These are phyloP conservation scores for Phytophthora foliorum DNA, from an alignment of 352 stramenopile genomes.

Conservation along the genomic window DNA sequence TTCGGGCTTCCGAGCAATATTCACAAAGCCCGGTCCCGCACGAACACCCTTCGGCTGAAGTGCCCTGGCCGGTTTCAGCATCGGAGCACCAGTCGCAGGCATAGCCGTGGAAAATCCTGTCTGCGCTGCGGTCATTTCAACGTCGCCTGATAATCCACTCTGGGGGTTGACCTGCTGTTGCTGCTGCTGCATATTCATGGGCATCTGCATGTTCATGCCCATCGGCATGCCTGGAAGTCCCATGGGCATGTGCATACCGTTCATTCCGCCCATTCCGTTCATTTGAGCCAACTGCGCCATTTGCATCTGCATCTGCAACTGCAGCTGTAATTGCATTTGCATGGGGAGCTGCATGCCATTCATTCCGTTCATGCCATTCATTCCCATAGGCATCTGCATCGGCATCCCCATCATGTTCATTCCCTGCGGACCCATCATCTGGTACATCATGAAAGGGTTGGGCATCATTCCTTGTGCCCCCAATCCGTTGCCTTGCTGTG, in stretches of 20 bases:
- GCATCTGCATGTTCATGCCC: conserved; percentile 63
- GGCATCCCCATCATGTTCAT: conserved; percentile 64
- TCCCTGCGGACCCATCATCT: conserved; percentile 69
- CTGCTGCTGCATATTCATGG: conserved; percentile 48
- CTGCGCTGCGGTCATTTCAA: conserved; percentile 38
- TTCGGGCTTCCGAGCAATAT: conserved; percentile 83
- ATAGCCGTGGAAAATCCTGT: conserved; percentile 11
- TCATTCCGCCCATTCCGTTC: conserved; percentile 52
- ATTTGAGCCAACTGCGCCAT: conserved; percentile 59
- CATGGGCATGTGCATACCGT: conserved; percentile 65
- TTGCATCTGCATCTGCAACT: conserved; percentile 45
- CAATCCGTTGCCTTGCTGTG: conserved; percentile 37
- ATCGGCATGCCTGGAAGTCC: conserved; percentile 47
- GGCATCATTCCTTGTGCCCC: conserved; percentile 72
- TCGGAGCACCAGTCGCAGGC: conserved; percentile 12
- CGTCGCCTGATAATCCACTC: conserved; percentile 37
- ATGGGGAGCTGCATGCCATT: conserved; percentile 45
- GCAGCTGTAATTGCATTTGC: conserved; percentile 46
- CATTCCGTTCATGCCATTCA: conserved; percentile 42
- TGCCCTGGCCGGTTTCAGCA: conserved; percentile 41
- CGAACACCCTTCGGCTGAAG: conserved; percentile 61
- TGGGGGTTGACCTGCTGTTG: conserved; percentile 46
- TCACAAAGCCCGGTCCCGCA: conserved; percentile 67
- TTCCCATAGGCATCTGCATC: conserved; percentile 64
- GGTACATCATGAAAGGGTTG: conserved; percentile 88